Conservation (phyloP, 1,139 yeast species). For the Sporopachydermia cereana region DNA sequence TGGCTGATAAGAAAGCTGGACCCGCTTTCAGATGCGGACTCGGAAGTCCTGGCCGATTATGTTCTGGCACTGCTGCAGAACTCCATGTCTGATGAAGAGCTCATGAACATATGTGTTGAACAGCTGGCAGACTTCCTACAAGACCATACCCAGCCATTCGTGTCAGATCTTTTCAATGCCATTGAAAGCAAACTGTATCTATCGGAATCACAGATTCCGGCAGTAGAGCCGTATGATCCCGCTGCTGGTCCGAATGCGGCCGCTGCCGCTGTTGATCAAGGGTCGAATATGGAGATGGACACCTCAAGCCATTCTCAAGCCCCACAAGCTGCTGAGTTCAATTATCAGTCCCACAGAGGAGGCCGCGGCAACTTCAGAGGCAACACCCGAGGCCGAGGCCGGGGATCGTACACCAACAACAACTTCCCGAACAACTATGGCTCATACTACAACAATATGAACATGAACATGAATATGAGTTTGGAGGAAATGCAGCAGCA, state of each 20-base stretch:
- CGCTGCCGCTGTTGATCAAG: conserved; percentile 8
- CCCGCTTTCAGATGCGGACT: conserved; percentile 29
- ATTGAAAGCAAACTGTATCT: conserved; percentile 12
- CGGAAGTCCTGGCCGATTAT: conserved; percentile 33
- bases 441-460: conserved; percentile 7
- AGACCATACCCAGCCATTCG: conserved; percentile 19
- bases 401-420: conserved; percentile 9
- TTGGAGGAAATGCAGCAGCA: conserved; percentile 5
- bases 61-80: conserved; percentile 31
- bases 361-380: neutral
- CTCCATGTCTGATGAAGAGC: conserved; percentile 23
- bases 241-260: conserved; percentile 8
- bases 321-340: conserved; percentile 1
- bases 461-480: conserved; percentile 3
- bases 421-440: conserved; percentile 8
- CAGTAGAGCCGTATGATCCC: neutral
- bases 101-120: conserved; percentile 22
- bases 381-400: conserved; percentile 5
- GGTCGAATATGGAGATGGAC: conserved; percentile 5
- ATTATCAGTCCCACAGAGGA: neutral
- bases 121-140: conserved; percentile 27
- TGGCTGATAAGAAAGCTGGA: conserved; percentile 26
- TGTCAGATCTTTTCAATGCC: conserved; percentile 20
- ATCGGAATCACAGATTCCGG: neutral
- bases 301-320: conserved; percentile 1